These are phyloP conservation scores for Magnolia changhungtana DNA, from an alignment of 164 flowering plant species.

Conservation along the genomic window DNA sequence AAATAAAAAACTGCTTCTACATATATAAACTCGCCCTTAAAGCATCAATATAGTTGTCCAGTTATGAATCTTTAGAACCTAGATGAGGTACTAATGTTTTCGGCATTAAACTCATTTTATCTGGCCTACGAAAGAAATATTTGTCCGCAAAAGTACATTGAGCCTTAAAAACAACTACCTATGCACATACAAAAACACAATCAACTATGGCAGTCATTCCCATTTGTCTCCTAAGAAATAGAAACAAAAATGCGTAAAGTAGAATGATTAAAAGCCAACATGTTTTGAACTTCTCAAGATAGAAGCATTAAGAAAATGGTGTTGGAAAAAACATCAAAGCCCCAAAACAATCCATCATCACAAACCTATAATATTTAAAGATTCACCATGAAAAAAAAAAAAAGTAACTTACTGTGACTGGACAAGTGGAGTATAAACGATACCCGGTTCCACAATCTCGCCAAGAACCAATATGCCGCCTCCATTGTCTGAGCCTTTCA, in stretches of 20 bases:
- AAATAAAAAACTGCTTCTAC: neutral
- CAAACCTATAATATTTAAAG: neutral
- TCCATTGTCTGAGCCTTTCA: conserved; percentile 63
- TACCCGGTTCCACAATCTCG: conserved; percentile 74
- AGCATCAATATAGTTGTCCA: neutral
- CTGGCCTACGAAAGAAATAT: no score
- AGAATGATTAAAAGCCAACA: neutral
- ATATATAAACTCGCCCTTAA: neutral
- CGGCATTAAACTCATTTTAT: no score
- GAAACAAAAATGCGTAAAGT: neutral
- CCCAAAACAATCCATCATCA: neutral
- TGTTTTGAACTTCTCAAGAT: neutral
- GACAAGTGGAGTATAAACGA: conserved; percentile 86
- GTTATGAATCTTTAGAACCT: neutral
- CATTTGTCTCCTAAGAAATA: neutral
- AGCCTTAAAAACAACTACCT: no score
- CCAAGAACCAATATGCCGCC: conserved; percentile 98
- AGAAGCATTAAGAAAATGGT: neutral
- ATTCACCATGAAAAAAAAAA: neutral
- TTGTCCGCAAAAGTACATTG: no score
- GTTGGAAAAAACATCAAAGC: neutral
- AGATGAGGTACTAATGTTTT: no score
- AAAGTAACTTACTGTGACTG: conserved; percentile 61
- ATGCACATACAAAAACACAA: neutral
- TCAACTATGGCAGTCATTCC: neutral